These are phyloP conservation scores for Neurospora tetraspora DNA, from an alignment of 495 filamentous ascomycete species.

Conservation along the genomic window DNA sequence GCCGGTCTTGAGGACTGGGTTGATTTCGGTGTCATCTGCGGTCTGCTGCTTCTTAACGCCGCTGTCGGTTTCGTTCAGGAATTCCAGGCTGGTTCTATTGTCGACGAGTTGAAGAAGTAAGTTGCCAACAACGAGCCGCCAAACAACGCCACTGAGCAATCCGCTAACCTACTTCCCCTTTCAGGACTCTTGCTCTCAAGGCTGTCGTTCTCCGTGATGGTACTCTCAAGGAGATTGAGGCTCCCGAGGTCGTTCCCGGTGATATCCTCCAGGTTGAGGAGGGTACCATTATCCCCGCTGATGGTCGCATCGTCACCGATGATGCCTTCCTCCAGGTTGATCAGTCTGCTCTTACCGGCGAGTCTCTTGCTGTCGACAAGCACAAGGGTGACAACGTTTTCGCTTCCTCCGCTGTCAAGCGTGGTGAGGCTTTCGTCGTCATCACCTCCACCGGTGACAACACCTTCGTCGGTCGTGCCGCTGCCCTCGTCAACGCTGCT, in stretches of 20 bases:
- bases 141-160: background rate
- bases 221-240: conserved; percentile 57
- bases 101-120: conserved; percentile 76
- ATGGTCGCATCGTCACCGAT: conserved; percentile 73
- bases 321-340: conserved; percentile 80
- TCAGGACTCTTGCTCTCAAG: conserved; percentile 66
- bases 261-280: conserved; percentile 86
- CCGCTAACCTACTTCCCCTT: conserved; percentile 6
- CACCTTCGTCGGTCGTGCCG: conserved; percentile 83
- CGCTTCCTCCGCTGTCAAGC: conserved; percentile 81
- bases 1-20: conserved; percentile 74
- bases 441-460: conserved; percentile 75
- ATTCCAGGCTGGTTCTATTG: conserved; percentile 81
- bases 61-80: conserved; percentile 81
- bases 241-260: conserved; percentile 74
- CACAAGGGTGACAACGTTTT: conserved; percentile 68
- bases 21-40: conserved; percentile 73
- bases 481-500: conserved; percentile 71
- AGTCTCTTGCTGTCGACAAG: conserved; percentile 87
- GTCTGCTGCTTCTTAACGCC: conserved; percentile 68
- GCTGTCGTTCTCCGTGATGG: conserved; percentile 76
- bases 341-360: conserved; percentile 85
- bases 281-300: conserved; percentile 83
- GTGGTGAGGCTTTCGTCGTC: conserved; percentile 74
- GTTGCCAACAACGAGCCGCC: background rate